A percentile compares a stretch with the other conserved stretches of the same genome.
These are phyloP conservation scores for Arxiozyma slooffiae DNA, from an alignment of 1,139 yeast species.

Conservation along the genomic window DNA sequence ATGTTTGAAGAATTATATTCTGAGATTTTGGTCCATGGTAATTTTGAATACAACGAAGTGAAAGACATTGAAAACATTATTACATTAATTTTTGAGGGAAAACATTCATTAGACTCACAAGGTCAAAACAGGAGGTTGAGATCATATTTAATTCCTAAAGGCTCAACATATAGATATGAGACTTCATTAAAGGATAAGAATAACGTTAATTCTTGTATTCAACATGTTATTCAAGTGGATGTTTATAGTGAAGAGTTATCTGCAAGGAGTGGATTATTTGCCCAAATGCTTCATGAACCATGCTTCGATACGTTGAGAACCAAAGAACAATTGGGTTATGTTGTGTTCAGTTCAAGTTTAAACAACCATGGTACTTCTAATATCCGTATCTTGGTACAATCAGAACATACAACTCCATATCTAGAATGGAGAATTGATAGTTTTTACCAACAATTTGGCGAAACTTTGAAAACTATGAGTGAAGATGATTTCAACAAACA, in stretches of 20 bases:
- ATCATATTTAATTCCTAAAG: constrained; percentile 41
- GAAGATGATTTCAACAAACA: constrained; percentile 59
- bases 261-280: constrained; percentile 54
- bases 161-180: constrained; percentile 42
- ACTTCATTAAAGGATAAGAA: constrained; percentile 49
- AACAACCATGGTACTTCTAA: constrained; percentile 68
- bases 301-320: constrained; percentile 85
- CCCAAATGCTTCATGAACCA: constrained; percentile 73
- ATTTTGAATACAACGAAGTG: constrained; percentile 52
- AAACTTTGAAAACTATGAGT: constrained; percentile 37
- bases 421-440: constrained; percentile 68
- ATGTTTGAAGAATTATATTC: constrained; percentile 40
- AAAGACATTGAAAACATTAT: constrained; percentile 30
- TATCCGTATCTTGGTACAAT: constrained; percentile 70
- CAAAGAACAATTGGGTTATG: constrained; percentile 83
- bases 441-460: constrained; percentile 38
- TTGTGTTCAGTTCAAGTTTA: constrained; percentile 71
- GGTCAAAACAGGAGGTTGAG: constrained; percentile 39
- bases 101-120: constrained; percentile 22
- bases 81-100: constrained; percentile 16
- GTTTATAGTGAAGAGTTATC: constrained; percentile 32
- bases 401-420: constrained; percentile 68
- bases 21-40: constrained; percentile 75
- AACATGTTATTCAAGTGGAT: constrained; percentile 65
- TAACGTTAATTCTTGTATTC: constrained; percentile 79